Base-by-base conservation (phyloP, 148 eudicot genomes). In the Cornus controversa region DNA sequence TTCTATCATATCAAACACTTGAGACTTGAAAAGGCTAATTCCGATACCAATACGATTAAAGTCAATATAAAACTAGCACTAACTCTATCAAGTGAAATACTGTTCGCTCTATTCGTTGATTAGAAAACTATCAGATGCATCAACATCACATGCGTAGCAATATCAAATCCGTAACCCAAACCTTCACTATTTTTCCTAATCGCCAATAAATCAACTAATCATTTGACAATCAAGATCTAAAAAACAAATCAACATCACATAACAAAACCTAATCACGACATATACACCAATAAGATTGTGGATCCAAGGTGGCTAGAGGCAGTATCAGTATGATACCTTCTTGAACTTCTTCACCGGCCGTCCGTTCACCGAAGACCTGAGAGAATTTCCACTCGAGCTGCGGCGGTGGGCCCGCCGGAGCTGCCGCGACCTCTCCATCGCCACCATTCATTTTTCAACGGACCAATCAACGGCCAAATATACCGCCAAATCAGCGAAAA, bases 271-370 rank as follows among this genome's bases (percentile, higher is more conserved):
- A 78, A 77, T 58, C 64, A 47, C 73, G 34, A 54, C 25, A 71
- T 26, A 65, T 20, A 28, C 31, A 22, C 24, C 64, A 14, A 76
- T 15, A 54, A 45, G 63, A 50, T 71, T 18, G 50, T 58, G 84
- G 87, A 85, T 85, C 87, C 82, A 58, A 73, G 36, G 75, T 78
- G 54, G 20, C 31, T 25, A 36, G 45, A 34, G 60, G 72, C 47
- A 72, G 25, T 24, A 27, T 29, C n/a, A 53, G 42, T 36, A 18
- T 20, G 58, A 29, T 67, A 94, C 98, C 98, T 92, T 94, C 97
- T 68, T 94, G 98, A 27, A 94, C 98, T 85, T 94, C 97, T 77
- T 94, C 97, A 20, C 94, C 97, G 67, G 92, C 98, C 6, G 94
- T 85, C 22, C 98, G 83, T 75, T 94, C 97, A 5, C 97, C 97